phyloP scores from a whole-genome alignment of 305 asterid genomes.

The Plantago coronopus region DNA sequence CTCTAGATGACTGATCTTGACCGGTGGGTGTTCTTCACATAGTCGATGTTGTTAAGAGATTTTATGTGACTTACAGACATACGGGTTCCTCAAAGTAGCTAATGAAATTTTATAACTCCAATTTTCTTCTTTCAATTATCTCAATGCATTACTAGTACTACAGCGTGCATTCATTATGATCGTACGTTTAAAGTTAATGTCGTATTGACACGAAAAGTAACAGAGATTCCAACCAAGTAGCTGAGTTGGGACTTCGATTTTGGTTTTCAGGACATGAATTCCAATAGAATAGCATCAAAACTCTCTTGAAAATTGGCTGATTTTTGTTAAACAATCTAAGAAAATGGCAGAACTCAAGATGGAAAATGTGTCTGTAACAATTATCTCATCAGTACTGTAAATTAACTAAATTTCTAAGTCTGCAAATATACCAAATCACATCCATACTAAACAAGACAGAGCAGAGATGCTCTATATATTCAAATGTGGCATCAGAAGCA shows the following conservation, averaged over 20 bases:
- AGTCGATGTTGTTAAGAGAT: not conserved
- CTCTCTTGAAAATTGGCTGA: not conserved
- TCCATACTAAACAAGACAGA: too few species aligned
- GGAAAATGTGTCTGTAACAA: too few species aligned
- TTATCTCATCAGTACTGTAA: too few species aligned
- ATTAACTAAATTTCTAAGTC: too few species aligned
- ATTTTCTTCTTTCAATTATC: too few species aligned
- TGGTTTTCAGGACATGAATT: not conserved
- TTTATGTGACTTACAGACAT: conserved; percentile 2
- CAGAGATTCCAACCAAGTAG: too few species aligned
- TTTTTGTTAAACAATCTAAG: not conserved
- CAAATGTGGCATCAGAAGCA: too few species aligned
- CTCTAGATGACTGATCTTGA: conserved; percentile 19
- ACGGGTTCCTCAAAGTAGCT: not conserved
- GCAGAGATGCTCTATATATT: too few species aligned
- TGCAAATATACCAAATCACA: too few species aligned
- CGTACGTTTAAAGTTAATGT: not conserved
- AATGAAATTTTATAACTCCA: not conserved
- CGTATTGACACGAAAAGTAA: not conserved
- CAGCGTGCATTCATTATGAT: not conserved
- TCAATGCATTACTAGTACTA: not conserved
- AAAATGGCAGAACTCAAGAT: too few species aligned
- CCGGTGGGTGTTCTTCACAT: conserved; percentile 12
- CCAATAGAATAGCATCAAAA: conserved; percentile 11
- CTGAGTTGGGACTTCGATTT: not conserved